These are phyloP conservation scores for Coemansia javaensis DNA, from an alignment of 192 early-diverging fungal genomes.

Conservation along the genomic window DNA sequence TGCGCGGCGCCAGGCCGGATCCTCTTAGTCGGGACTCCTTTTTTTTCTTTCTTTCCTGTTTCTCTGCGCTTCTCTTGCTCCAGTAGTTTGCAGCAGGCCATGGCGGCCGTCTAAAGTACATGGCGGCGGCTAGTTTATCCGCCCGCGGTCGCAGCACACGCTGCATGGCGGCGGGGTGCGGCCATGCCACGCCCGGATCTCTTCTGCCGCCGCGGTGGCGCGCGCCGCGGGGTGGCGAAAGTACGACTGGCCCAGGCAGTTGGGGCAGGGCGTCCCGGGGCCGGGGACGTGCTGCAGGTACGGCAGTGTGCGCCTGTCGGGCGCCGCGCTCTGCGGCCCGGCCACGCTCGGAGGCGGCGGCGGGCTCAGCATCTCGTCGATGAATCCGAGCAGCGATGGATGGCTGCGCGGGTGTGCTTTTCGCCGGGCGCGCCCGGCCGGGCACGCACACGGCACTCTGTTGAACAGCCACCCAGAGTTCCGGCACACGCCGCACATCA, in stretches of 20 bases:
- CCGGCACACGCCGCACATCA: constrained; percentile 15
- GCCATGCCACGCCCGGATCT: constrained; percentile 16
- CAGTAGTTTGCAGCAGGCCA: not conserved
- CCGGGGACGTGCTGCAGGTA: constrained; percentile 23
- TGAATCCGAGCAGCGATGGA: constrained; percentile 21
- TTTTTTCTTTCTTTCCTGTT: constrained; percentile 1
- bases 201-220: constrained; percentile 1
- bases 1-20: constrained; percentile 52
- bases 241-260: constrained; percentile 33
- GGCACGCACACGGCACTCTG: constrained; percentile 22
- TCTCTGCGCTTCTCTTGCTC: not conserved
- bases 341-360: not conserved
- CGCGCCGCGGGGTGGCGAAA: constrained; percentile 18
- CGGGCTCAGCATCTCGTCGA: constrained; percentile 28
- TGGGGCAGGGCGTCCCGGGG: constrained; percentile 22
- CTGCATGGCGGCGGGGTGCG: constrained; percentile 24
- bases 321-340: not conserved
- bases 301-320: not conserved
- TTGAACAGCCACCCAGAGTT: constrained; percentile 24
- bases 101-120: too few relatives aligned
- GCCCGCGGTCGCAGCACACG: constrained; percentile 24
- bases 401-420: constrained; percentile 9
- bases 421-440: constrained; percentile 8
- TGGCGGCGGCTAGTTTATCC: constrained; percentile 6
- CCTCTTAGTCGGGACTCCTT: too few relatives aligned